Base-by-base conservation (phyloP, 1,284 basidiomycete species). In the Ceratobasidium theobromae region DNA sequence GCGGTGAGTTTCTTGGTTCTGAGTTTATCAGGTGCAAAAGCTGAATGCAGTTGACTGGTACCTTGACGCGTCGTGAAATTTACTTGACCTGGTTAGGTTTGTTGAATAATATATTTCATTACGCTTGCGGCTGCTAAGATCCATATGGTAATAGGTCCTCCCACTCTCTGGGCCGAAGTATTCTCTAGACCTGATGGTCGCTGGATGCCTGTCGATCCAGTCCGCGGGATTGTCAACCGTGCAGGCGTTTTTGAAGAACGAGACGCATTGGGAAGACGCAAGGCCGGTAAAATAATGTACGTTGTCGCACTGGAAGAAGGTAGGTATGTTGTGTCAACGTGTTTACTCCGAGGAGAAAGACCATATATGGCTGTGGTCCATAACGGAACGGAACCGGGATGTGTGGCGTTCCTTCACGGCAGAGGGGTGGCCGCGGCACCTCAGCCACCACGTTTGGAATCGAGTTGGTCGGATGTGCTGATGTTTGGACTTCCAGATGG, bases 91-190 rank as follows among this genome's bases (percentile, higher is more conserved):
- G 69, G 67, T 21, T 12, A 28, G 33, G 40, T 55, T 28, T 11
- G 32, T 27, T 6, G n/a, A 43, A 21, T 30, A n/a, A 3, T 28
- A 45, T 21, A 35, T 30, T 25, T 73, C 33, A 82, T 48, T 25
- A 21, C 23, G n/a, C 12, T 23, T n/a, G n/a, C 16, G 38, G 52
- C 5, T n/a, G 32, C 33, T 53, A 38, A 53, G 4, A 38, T 38
- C 21, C 21, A 43, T 16, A 4, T 54, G 16, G 32, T 70, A 8
- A 25, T 67, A 28, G 71, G 69, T 14, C 89, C 95, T 1, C 97
- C 96, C 0, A 88, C 96, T 1, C 93, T 95, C 76, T 99, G 96
- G 97, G 93, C 92, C 0, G 97, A 99, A 76, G 92, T 98, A 0
- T 99, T 95, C 77, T 95, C 92, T 28, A 87, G 92, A 18, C 87